Percentiles rank a stretch among this genome's conserved stretches.
Conservation (phyloP, 2,329 filamentous ascomycete species). For the Penicillium sp. region DNA sequence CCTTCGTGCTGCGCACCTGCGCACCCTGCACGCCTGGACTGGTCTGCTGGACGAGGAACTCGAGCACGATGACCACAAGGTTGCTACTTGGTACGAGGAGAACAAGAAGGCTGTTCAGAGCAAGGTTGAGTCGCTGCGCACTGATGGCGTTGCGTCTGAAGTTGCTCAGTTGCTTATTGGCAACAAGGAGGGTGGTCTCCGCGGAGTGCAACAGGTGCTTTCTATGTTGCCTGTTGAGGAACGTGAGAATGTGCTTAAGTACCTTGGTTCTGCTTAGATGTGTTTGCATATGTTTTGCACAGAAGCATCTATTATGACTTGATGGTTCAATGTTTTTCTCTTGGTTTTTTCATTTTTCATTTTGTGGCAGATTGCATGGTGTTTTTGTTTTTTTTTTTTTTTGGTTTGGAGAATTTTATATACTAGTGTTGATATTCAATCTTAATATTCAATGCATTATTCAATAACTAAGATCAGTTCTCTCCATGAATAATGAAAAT, state of each 20-base stretch:
- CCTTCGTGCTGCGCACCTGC: conserved; percentile 66
- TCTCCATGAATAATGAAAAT: neutral
- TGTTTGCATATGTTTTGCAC: neutral
- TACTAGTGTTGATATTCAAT: neutral
- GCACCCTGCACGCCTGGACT: conserved; percentile 79
- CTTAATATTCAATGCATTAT: neutral
- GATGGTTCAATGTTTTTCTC: conserved; percentile 17
- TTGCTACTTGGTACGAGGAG: conserved; percentile 94
- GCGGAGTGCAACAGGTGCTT: conserved; percentile 82
- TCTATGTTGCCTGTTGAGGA: conserved; percentile 84
- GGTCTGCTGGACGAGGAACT: conserved; percentile 68
- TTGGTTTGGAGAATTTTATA: neutral
- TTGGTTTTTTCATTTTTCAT: conserved; percentile 2
- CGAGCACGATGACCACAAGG: conserved; percentile 73
- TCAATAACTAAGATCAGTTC: neutral
- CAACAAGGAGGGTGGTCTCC: conserved; percentile 70
- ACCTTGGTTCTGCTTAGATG: conserved; percentile 36
- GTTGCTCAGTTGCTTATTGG: conserved; percentile 67
- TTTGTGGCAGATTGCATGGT: conserved; percentile 17
- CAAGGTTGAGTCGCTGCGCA: conserved; percentile 82
- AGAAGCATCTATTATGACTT: conserved; percentile 17
- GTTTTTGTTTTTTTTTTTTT: conserved; percentile 1
- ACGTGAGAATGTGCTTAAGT: conserved; percentile 76
- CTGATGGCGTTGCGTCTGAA: conserved; percentile 68
- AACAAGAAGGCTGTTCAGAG: conserved; percentile 79